These are phyloP conservation scores for Trichosporon sp. DNA, from an alignment of 1,284 basidiomycete species.

Conservation along the genomic window DNA sequence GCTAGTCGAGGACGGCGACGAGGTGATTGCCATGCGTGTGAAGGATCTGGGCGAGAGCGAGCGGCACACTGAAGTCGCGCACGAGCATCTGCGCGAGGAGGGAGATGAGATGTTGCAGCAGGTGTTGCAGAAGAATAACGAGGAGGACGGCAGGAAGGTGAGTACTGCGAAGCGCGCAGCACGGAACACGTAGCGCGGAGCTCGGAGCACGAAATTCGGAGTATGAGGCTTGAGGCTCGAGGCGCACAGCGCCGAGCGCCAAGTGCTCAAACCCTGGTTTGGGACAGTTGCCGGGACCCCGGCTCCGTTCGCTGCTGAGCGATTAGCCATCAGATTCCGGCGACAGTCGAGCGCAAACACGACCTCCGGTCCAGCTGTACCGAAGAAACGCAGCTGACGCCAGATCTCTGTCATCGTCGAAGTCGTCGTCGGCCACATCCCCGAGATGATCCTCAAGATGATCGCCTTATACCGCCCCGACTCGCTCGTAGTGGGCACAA, in stretches of 20 bases:
- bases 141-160: slow-evolving; percentile 73
- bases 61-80: slow-evolving; percentile 54
- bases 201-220: too few species aligned
- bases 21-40: slow-evolving; percentile 85
- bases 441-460: slow-evolving; percentile 80
- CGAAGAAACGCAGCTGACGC: not conserved
- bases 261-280: too few species aligned
- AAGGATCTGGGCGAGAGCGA: slow-evolving; percentile 72
- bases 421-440: slow-evolving; percentile 85
- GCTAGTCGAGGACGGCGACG: slow-evolving; percentile 87
- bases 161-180: slow-evolving; percentile 10
- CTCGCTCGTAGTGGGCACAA: slow-evolving; percentile 85
- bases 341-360: too few species aligned
- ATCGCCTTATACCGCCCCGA: slow-evolving; percentile 95
- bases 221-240: too few species aligned
- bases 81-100: slow-evolving; percentile 78
- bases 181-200: too few species aligned
- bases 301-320: too few species aligned
- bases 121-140: slow-evolving; percentile 74
- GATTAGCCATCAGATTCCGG: too few species aligned
- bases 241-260: not conserved
- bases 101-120: slow-evolving; percentile 75
- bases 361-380: not conserved
- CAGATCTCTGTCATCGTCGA: slow-evolving; percentile 88
- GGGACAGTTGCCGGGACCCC: too few species aligned